phyloP scores from a whole-genome alignment of 768 basidiomycete species.

The Tulasnella sp. region DNA sequence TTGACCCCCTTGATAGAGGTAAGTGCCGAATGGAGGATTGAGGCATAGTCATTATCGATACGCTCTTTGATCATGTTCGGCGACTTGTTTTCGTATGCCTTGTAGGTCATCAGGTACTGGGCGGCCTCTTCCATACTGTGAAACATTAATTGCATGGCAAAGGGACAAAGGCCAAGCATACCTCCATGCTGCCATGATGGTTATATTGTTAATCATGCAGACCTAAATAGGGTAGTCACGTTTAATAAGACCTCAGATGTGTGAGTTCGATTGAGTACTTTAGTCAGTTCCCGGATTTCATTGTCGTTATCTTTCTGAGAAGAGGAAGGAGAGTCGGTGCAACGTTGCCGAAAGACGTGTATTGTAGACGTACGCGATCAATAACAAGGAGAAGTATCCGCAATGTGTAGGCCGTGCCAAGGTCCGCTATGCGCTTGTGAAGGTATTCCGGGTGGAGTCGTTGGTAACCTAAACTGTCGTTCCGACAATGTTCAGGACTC shows the following conservation, averaged over 20 bases:
- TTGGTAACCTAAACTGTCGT: conserved; percentile 68
- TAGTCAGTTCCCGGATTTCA: conserved; percentile 77
- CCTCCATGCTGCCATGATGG: conserved; percentile 88
- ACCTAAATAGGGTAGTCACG: conserved; percentile 32
- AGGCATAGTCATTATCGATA: conserved; percentile 74
- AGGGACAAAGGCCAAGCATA: conserved; percentile 28
- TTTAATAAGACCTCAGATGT: too few relatives aligned
- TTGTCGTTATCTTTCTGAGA: conserved; percentile 10
- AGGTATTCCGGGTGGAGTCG: conserved; percentile 97
- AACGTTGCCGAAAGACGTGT: background rate
- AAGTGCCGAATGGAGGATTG: conserved; percentile 66
- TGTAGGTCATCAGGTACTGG: conserved; percentile 80
- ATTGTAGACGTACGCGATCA: conserved; percentile 57
- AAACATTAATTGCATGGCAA: background rate
- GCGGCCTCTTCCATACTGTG: conserved; percentile 83
- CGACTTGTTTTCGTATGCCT: conserved; percentile 86
- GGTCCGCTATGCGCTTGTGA: conserved; percentile 75
- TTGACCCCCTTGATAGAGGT: conserved; percentile 90
- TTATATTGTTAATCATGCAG: conserved; percentile 86
- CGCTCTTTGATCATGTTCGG: conserved; percentile 93
- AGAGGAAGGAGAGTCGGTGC: background rate
- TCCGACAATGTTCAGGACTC: background rate
- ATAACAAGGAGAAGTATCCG: conserved; percentile 80
- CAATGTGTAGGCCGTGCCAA: conserved; percentile 69
- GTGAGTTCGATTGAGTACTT: conserved; percentile 32